Percentiles rank a stretch among this genome's conserved stretches.
Evolutionary conservation across 2,329 filamentous ascomycete species (phyloP).

Genomic region (Magnaporthiopsis incrustans): DNA sequence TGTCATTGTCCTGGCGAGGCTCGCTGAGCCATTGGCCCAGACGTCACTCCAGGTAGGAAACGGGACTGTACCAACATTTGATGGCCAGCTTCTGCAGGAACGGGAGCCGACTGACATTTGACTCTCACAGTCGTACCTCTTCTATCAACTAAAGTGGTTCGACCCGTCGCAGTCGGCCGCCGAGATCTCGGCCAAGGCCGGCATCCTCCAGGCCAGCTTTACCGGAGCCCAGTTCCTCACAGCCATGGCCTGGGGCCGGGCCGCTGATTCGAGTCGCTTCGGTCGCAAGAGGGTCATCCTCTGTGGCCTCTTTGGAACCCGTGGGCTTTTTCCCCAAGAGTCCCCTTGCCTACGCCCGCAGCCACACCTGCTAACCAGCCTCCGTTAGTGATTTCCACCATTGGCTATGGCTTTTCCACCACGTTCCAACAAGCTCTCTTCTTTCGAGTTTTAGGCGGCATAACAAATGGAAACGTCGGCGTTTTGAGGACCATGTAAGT

Average conservation of each 20-base stretch:
- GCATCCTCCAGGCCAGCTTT: conserved; percentile 70
- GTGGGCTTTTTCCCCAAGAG: conserved; percentile 19
- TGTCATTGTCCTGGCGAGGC: conserved; percentile 67
- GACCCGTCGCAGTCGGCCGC: conserved; percentile 44
- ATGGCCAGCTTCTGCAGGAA: not conserved
- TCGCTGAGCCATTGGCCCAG: conserved; percentile 77
- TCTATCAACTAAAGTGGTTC: conserved; percentile 82
- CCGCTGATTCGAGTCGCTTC: conserved; percentile 53
- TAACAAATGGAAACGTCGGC: conserved; percentile 65
- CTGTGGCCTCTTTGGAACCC: conserved; percentile 64
- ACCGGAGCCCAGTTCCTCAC: conserved; percentile 77
- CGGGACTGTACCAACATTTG: too few relatives aligned
- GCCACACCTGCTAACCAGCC: not conserved
- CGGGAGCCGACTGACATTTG: not conserved
- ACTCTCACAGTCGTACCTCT: conserved; percentile 62
- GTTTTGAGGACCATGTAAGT: conserved; percentile 63
- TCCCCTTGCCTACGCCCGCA: not conserved
- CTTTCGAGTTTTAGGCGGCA: conserved; percentile 58
- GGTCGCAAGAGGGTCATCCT: conserved; percentile 74
- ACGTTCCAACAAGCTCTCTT: conserved; percentile 53
- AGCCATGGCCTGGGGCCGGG: conserved; percentile 72
- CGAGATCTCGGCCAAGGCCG: conserved; percentile 68
- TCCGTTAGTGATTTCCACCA: conserved; percentile 40
- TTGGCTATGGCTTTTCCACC: conserved; percentile 64
- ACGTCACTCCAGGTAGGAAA: conserved; percentile 51